Base-by-base conservation (phyloP, 495 filamentous ascomycete genomes). In the Physcia stellaris region DNA sequence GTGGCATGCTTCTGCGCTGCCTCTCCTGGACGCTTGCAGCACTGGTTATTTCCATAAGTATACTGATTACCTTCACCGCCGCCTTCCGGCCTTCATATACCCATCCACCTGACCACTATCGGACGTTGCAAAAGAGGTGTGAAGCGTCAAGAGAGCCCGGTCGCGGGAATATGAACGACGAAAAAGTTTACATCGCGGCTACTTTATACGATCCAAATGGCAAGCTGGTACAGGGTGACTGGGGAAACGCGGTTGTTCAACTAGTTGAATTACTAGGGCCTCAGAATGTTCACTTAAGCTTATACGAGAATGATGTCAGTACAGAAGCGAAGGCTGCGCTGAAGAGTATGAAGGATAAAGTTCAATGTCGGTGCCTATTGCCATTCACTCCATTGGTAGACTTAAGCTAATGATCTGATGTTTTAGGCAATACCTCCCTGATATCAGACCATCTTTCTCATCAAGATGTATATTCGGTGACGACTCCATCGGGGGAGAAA, bases 141-240 rank as follows among this genome's bases (percentile, higher is more conserved):
- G n/a, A n/a, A n/a, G n/a, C n/a, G n/a, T n/a, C n/a, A n/a, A n/a
- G n/a, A n/a, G n/a, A 32, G 15, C 30, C 16, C 16, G 10, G 30
- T 2, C 30, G 30, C 19, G 30, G 30, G 19, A 32, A 32, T 9
- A 15, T 15, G 15, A 32, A 32, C 3, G 12, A 32, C 11, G 30
- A 86, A 50, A 79, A 75, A 42, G 63, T 87, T 11, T 87, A 82
- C 53, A 80, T 90, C 39, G 78, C 77, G 4, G 76, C 79, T 12
- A 85, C 74, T 47, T 63, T 87, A 32, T 79, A 82, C 48, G 78
- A 90, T 49, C 61, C 57, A 6, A 63, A 50, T 0, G 73, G 73
- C 4, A 53, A 52, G 9, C 56, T 87, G 16, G 70, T 77, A 0
- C 52, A 61, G 2, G 79, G 80, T 2, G 60, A 62, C 39, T 87